Conservation (phyloP, 2,329 filamentous ascomycete species). For the Exophiala alcalophila region DNA sequence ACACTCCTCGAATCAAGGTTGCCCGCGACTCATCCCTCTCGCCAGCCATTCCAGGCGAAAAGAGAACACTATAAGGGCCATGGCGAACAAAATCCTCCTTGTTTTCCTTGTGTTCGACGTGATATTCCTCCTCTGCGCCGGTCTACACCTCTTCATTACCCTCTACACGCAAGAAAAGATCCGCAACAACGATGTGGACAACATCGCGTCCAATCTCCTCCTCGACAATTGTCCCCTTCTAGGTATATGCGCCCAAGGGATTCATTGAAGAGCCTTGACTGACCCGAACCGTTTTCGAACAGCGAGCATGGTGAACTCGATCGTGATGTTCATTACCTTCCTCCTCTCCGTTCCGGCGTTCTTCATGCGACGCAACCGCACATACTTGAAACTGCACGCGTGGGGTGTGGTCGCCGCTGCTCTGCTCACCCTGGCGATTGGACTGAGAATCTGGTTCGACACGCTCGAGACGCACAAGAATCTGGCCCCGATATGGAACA, state of each 20-base stretch:
- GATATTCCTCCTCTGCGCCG: constrained; percentile 52
- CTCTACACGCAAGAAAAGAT: constrained; percentile 48
- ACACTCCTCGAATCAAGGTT: constrained; percentile 10
- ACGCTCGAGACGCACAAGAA: constrained; percentile 66
- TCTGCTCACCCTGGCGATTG: constrained; percentile 64
- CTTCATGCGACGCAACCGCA: constrained; percentile 61
- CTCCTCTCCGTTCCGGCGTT: constrained; percentile 68
- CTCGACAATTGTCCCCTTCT: constrained; percentile 53
- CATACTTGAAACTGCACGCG: constrained; percentile 67
- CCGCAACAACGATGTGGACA: constrained; percentile 45
- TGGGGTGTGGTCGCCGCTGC: constrained; percentile 62
- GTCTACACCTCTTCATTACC: constrained; percentile 53
- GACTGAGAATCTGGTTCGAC: constrained; percentile 68
- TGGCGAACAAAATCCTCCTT: constrained; percentile 52
- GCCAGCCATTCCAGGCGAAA: no score
- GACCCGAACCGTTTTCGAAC: constrained; percentile 11
- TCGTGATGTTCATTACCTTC: constrained; percentile 70
- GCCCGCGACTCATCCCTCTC: constrained; percentile 3
- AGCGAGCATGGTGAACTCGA: constrained; percentile 70
- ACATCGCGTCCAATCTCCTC: constrained; percentile 52
- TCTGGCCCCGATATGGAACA: constrained; percentile 60
- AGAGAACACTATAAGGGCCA: constrained; percentile 3
- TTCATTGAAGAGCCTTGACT: constrained; percentile 26
- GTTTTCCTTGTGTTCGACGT: constrained; percentile 52
- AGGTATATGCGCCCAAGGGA: constrained; percentile 40